These are phyloP conservation scores for Lactifluus volemus DNA, from an alignment of 768 basidiomycete species.

Conservation along the genomic window DNA sequence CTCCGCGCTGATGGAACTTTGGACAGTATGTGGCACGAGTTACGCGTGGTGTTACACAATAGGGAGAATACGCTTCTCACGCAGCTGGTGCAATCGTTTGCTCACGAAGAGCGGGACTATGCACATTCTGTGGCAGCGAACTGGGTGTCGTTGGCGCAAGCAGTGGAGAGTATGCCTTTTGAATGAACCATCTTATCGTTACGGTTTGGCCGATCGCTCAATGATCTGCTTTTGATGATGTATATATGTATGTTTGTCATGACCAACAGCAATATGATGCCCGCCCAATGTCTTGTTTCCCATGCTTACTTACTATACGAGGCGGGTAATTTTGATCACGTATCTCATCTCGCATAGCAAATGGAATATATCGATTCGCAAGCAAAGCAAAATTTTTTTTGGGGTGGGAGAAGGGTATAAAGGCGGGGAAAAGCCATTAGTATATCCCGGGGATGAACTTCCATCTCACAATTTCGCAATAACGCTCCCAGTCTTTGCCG, in stretches of 20 bases:
- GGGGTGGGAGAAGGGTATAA: background rate
- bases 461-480: constrained; percentile 80
- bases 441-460: constrained; percentile 87
- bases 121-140: constrained; percentile 52
- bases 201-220: background rate
- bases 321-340: no score
- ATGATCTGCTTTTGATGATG: constrained; percentile 10
- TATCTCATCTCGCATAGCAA: no score
- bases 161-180: constrained; percentile 75
- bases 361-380: no score
- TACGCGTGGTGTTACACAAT: constrained; percentile 88
- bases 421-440: constrained; percentile 28
- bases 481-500: constrained; percentile 90
- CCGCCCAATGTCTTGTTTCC: background rate
- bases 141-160: constrained; percentile 67
- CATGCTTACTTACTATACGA: background rate
- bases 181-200: constrained; percentile 40
- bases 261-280: background rate
- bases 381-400: no score
- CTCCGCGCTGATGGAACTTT: background rate
- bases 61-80: constrained; percentile 79
- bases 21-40: constrained; percentile 89
- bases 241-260: background rate
- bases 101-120: constrained; percentile 64
- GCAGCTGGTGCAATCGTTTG: constrained; percentile 61